Base-by-base conservation (phyloP, 768 basidiomycete species). In the Botryobasidium botryosum region DNA sequence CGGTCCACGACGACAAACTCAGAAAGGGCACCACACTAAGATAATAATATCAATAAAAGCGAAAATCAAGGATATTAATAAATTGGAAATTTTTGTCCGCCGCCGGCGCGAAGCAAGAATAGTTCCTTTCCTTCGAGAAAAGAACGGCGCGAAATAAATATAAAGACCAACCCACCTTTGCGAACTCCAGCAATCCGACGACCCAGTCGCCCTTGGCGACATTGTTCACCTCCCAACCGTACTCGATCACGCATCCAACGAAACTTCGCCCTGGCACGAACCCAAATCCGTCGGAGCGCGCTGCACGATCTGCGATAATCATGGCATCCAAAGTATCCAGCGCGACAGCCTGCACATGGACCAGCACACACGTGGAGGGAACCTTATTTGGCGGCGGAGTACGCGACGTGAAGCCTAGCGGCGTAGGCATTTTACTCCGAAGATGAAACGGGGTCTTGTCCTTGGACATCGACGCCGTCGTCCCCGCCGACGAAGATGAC, bases 261-360 rank as follows among this genome's bases (percentile, higher is more conserved):
- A 94, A 83, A 50, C 81, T 81, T 36, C 88, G 67, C 0, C 87
- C 90, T 18, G 90, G 88, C 3, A 91, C 74, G 62, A 77, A 86
- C 4, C 84, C 84, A 43, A 58, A 60, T 5, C 57, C 55, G 31
- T 53, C 56, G 3, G 49, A 51, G 37, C 54, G 53, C 3, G 49
- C 51, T 15, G 56, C 56, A 40, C 60, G 56, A 29, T 74, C 69
- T 5, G 71, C 69, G 8, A 84, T 71, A 48, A 87, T 65, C 43
- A 72, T 66, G 5, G 66, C 68, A 62, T 92, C 90, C 5, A 79
- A 62, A 12, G 69, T 67, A 52, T 92, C 87, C 35, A 92, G 59
- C 2, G 75, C 86, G 1, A 87, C 84, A n/a, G 79, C 84, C 68
- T 81, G 86, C 3, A 94, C 81, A 57, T 90, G 86, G 5, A 94